A percentile compares a stretch with the other conserved stretches of the same genome.
Conservation (phyloP, 306 rosid species). For the Cucumis hystrix region DNA sequence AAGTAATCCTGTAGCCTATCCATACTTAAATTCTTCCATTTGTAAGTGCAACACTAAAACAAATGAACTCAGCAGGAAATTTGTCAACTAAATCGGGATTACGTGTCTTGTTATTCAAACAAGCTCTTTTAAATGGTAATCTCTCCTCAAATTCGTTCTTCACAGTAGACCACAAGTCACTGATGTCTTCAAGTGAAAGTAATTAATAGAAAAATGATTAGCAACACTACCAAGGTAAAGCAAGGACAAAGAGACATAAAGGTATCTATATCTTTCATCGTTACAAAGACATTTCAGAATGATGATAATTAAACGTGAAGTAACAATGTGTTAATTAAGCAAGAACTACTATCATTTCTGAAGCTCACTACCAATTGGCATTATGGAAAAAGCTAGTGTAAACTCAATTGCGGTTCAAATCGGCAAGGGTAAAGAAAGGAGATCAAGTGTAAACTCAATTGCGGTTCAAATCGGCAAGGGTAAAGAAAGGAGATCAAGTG, state of each 20-base stretch:
- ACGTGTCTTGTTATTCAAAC: conserved; percentile 89
- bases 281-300: background rate
- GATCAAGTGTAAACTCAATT: no score
- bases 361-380: background rate
- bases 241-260: background rate
- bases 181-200: conserved; percentile 89
- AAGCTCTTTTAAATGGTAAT: conserved; percentile 66
- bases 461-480: no score
- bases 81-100: conserved; percentile 53
- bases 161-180: conserved; percentile 90
- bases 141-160: conserved; percentile 71
- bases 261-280: background rate
- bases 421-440: background rate
- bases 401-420: background rate
- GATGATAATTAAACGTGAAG: no score
- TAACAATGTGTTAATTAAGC: background rate
- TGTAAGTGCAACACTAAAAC: no score
- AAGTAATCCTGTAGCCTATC: no score
- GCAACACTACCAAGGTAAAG: conserved; percentile 6
- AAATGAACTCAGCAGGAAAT: conserved; percentile 73
- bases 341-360: background rate
- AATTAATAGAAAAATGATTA: conserved; percentile 4
- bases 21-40: no score
- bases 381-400: background rate
- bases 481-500: no score